Evolutionary conservation across 495 filamentous ascomycete species (phyloP).

Genomic region (Neurospora cerealis): DNA sequence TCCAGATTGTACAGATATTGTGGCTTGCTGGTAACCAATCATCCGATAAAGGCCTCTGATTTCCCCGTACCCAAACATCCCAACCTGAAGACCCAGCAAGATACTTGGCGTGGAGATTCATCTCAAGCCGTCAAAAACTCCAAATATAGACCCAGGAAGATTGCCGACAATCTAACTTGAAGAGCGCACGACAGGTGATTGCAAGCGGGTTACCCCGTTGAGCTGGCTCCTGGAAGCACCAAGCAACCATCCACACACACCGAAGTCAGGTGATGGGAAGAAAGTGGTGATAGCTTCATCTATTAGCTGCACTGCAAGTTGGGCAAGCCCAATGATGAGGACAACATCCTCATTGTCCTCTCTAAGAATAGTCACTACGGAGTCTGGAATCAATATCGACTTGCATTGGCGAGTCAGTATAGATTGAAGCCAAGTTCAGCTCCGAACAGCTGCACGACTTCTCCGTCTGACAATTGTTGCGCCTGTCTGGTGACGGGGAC

Average conservation of each 20-base stretch:
- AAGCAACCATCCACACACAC: not conserved
- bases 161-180: not conserved
- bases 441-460: not conserved
- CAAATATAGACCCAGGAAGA: not conserved
- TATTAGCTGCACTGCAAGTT: not conserved
- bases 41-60: not conserved
- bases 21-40: not conserved
- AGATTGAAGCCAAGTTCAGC: not conserved
- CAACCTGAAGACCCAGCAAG: not conserved
- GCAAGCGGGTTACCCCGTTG: not conserved
- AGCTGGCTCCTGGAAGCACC: not conserved
- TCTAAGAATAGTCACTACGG: not conserved
- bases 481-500: not conserved
- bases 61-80: not conserved
- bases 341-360: too few species aligned
- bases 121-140: not conserved
- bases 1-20: not conserved
- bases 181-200: not conserved
- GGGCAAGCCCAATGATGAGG: not conserved
- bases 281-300: not conserved
- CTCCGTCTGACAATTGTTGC: not conserved
- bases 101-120: not conserved
- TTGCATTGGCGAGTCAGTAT: not conserved
- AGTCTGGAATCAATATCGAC: not conserved
- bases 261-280: not conserved